Evolutionary conservation across 1,139 yeast genomes (phyloP).

Genomic region (Candida buenavistaensis): DNA sequence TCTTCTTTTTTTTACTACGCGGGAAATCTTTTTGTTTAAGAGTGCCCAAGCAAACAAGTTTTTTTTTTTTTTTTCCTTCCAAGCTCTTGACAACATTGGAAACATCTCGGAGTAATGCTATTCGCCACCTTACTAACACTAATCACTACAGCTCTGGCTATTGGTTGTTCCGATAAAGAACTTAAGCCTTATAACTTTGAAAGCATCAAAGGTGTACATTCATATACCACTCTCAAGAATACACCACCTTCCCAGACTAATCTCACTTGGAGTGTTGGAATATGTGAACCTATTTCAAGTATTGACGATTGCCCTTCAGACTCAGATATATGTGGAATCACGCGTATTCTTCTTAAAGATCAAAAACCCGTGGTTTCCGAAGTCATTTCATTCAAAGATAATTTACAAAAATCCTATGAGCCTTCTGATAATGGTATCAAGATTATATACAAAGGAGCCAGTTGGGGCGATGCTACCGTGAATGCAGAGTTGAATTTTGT

Average conservation of each 20-base stretch:
- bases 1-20: no score
- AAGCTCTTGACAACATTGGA: no score
- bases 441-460: conserved; percentile 52
- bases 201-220: conserved; percentile 49
- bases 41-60: no score
- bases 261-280: conserved; percentile 66
- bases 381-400: conserved; percentile 49
- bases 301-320: conserved; percentile 60
- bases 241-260: conserved; percentile 80
- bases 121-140: conserved; percentile 7
- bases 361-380: conserved; percentile 47
- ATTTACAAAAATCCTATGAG: conserved; percentile 31
- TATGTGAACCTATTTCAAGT: conserved; percentile 56
- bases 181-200: conserved; percentile 44
- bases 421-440: conserved; percentile 41
- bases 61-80: no score
- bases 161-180: conserved; percentile 47
- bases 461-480: conserved; percentile 68
- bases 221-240: conserved; percentile 35
- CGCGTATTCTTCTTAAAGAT: conserved; percentile 49
- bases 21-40: no score
- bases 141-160: conserved; percentile 20
- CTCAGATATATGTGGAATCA: conserved; percentile 70
- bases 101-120: conserved; percentile 1
- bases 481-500: conserved; percentile 51